Base-by-base conservation (phyloP, 805 yeast genomes). In the Suhomyces sp. region DNA sequence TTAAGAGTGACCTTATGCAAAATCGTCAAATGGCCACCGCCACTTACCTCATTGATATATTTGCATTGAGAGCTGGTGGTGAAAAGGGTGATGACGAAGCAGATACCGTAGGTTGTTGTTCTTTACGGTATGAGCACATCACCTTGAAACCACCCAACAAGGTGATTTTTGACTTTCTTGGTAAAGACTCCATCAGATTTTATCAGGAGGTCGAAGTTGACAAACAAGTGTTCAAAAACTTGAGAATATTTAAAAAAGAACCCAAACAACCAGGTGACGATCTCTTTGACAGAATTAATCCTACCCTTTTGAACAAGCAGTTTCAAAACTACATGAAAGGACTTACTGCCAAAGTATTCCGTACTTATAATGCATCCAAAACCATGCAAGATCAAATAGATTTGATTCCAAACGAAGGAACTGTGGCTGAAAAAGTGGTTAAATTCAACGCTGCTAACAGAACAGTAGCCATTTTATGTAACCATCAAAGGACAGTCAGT, bases 21-120 rank as follows among this genome's bases (percentile, higher is more conserved):
- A 89, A 87, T 50, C 80, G 98, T 56, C 98, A 93, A 71, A 81
- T 91, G 62, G 97, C 97, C 5, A 89, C 94, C 1, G 97, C 97
- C 3, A 89, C 93, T 46, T 93, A 93, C 68, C 78, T 93, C 46
- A 92, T 93, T 63, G 98, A 93, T 73, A 84, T 86, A 3, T 85
- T 93, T 63, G 98, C 98, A 0, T 78, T 93, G 57, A 88, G 98
- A 86, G 97, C 97, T 1, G 97, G 97, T 66, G 97, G 97, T 61
- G 97, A 93, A 69, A 93, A 93, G 67, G 87, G 93, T 9, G 98
- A 93, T 3, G 98, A 93, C 59, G 97, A 92, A 66, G 98, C 98
- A 2, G 98, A 93, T 66, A 93, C 98, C 1, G 98, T 93, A 44
- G 98, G 98, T 44, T 93, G 98, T 71, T 93, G 98, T 72, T 92